phyloP scores from a whole-genome alignment of 2,329 filamentous ascomycete species.

The Paecilomyces sp. region DNA sequence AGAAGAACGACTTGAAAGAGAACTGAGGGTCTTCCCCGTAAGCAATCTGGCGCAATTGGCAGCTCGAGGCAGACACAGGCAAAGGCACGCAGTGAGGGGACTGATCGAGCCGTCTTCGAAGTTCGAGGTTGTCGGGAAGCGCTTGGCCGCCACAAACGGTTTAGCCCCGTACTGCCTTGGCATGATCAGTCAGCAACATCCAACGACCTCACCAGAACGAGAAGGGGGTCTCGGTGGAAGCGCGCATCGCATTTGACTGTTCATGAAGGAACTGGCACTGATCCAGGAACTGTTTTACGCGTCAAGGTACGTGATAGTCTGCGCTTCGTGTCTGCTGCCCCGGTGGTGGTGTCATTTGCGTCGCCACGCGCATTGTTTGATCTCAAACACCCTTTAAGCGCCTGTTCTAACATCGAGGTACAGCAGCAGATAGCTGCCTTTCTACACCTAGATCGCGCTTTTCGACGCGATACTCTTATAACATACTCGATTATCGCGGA shows the following conservation, averaged over 20 bases:
- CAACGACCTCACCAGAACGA: constrained; percentile 27
- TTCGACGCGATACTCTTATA: neutral
- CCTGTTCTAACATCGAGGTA: neutral
- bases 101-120: neutral
- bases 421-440: neutral
- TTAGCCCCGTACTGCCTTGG: constrained; percentile 17
- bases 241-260: constrained; percentile 22
- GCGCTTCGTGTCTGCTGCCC: constrained; percentile 2
- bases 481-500: constrained; percentile 6
- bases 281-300: constrained; percentile 18
- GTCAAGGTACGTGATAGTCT: constrained; percentile 6
- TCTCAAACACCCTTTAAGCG: neutral
- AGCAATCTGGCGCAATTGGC: neutral
- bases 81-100: neutral
- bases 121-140: neutral
- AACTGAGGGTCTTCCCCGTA: neutral
- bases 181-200: constrained; percentile 27
- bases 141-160: constrained; percentile 21
- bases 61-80: neutral
- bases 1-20: neutral
- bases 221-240: constrained; percentile 23
- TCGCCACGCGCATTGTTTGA: constrained; percentile 4
- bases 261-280: constrained; percentile 15
- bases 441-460: neutral
- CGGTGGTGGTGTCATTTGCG: constrained; percentile 1